A percentile compares a stretch with the other conserved stretches of the same genome.
These are phyloP conservation scores for Wickerhamomyces pijperi DNA, from an alignment of 805 yeast genomes.

Conservation along the genomic window DNA sequence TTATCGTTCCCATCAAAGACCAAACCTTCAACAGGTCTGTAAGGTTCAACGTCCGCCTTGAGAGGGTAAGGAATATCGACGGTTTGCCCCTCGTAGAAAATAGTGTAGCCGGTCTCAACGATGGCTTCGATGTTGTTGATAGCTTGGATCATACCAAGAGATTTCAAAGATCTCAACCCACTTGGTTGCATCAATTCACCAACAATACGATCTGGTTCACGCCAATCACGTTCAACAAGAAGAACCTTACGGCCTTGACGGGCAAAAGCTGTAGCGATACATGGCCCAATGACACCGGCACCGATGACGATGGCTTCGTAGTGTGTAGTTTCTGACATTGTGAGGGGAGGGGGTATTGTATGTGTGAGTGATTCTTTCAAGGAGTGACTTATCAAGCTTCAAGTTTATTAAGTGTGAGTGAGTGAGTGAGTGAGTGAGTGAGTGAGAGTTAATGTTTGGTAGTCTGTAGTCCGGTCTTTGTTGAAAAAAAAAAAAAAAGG, in stretches of 20 bases:
- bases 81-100: slow-evolving; percentile 48
- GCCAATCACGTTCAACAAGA: slow-evolving; percentile 77
- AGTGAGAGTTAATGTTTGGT: too few relatives aligned
- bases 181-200: slow-evolving; percentile 97
- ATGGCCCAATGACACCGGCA: slow-evolving; percentile 98
- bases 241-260: slow-evolving; percentile 79
- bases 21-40: slow-evolving; percentile 42
- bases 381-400: neutral
- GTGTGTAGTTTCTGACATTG: neutral
- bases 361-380: neutral
- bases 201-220: slow-evolving; percentile 88
- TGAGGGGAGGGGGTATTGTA: neutral
- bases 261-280: slow-evolving; percentile 81
- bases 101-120: slow-evolving; percentile 69
- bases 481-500: too few relatives aligned
- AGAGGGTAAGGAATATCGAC: slow-evolving; percentile 64
- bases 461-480: too few relatives aligned
- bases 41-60: slow-evolving; percentile 36
- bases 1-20: slow-evolving; percentile 51
- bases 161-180: slow-evolving; percentile 76
- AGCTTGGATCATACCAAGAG: slow-evolving; percentile 74
- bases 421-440: too few relatives aligned
- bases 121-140: slow-evolving; percentile 69
- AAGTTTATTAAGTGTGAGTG: neutral
- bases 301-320: slow-evolving; percentile 88